Conservation (phyloP, 768 basidiomycete species). For the Leucocoprinus leucothites region DNA sequence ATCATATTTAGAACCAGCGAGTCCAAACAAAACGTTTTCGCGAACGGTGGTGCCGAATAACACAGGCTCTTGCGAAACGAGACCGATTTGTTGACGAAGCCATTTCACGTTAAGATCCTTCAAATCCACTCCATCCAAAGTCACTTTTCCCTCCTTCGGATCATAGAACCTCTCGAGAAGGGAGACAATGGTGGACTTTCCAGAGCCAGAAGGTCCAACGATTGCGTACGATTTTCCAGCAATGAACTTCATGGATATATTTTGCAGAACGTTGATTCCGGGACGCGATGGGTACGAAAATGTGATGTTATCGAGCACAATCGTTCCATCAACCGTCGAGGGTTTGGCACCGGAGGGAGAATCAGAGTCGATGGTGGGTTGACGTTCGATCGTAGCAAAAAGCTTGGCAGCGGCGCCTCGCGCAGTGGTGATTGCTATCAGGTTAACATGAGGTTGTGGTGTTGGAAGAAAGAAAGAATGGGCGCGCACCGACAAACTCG, state of each 20-base stretch:
- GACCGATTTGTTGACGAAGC: constrained; percentile 74
- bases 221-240: constrained; percentile 67
- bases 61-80: constrained; percentile 77
- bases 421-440: constrained; percentile 52
- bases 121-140: constrained; percentile 65
- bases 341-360: constrained; percentile 58
- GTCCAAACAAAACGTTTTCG: constrained; percentile 71
- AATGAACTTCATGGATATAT: constrained; percentile 53
- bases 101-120: constrained; percentile 68
- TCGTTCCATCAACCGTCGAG: constrained; percentile 58
- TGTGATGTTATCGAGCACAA: constrained; percentile 60
- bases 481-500: constrained; percentile 57
- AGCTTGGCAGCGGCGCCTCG: constrained; percentile 81
- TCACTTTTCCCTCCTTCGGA: constrained; percentile 55
- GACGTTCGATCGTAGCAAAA: constrained; percentile 74
- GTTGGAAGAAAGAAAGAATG: constrained; percentile 44
- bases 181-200: constrained; percentile 64
- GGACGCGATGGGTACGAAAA: constrained; percentile 80
- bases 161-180: constrained; percentile 85
- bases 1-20: constrained; percentile 66
- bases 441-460: constrained; percentile 17
- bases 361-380: constrained; percentile 74
- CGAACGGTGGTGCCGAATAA: constrained; percentile 73
- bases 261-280: constrained; percentile 66
- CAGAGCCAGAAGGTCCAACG: constrained; percentile 66